Evolutionary conservation across 495 filamentous ascomycete genomes (phyloP).

Genomic region (Polyplosphaeria fusca): DNA sequence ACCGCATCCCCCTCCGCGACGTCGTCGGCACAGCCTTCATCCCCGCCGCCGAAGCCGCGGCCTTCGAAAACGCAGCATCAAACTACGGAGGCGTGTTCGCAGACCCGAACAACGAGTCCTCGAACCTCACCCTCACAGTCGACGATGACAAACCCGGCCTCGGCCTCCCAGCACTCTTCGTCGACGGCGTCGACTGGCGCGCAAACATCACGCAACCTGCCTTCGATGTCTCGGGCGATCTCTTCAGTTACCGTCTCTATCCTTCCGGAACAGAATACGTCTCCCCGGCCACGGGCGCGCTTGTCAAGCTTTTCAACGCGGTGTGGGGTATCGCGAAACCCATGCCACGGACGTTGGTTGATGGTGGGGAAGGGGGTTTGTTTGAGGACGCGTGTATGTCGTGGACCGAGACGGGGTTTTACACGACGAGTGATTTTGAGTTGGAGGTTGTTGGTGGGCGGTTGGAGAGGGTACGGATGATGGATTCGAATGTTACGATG

Average conservation of each 20-base stretch:
- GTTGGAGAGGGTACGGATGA: neutral
- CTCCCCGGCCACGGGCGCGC: neutral
- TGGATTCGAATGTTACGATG: conserved; percentile 1
- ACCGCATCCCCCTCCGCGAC: conserved; percentile 36
- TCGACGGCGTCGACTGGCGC: conserved; percentile 41
- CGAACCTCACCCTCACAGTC: conserved; percentile 48
- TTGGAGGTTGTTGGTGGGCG: neutral
- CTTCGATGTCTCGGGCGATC: neutral
- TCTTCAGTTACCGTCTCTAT: neutral
- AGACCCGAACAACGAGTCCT: conserved; percentile 18
- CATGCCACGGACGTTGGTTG: neutral
- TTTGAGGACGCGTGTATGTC: neutral
- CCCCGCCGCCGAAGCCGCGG: conserved; percentile 48
- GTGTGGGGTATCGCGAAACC: neutral
- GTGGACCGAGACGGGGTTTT: neutral
- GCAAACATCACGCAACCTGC: neutral
- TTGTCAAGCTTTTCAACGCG: neutral
- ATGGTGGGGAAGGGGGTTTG: neutral
- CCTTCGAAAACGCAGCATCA: conserved; percentile 42
- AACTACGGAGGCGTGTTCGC: conserved; percentile 46
- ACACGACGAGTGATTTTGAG: neutral
- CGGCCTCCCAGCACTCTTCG: conserved; percentile 42
- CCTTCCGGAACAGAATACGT: neutral
- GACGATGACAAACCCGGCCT: conserved; percentile 48
- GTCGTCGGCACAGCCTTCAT: conserved; percentile 42